A percentile compares a stretch with the other conserved stretches of the same genome.
Evolutionary conservation across 768 basidiomycete genomes (phyloP).

Genomic region (Macrolepiota fuliginosa): DNA sequence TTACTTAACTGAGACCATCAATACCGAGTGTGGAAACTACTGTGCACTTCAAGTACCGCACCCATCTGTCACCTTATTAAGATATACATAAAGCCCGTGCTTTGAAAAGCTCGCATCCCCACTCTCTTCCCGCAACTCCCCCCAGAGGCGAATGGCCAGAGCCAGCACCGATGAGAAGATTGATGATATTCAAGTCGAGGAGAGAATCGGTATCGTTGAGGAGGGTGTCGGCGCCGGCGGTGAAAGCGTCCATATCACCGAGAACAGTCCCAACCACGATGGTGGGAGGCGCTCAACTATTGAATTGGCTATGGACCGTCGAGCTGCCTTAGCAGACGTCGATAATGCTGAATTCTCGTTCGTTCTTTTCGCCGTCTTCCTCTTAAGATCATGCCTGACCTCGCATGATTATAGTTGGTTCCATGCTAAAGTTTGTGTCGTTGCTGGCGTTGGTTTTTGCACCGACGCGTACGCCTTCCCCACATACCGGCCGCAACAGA

Average conservation of each 20-base stretch:
- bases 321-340: slow-evolving; percentile 80
- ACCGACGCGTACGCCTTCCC: slow-evolving; percentile 63
- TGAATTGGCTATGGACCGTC: slow-evolving; percentile 66
- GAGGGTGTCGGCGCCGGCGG: too few species aligned
- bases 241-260: slow-evolving; percentile 33
- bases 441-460: slow-evolving; percentile 86
- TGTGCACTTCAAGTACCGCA: too few species aligned
- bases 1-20: too few species aligned
- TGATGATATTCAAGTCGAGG: too few species aligned
- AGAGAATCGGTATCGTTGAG: too few species aligned
- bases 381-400: neutral
- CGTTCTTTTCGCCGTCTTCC: slow-evolving; percentile 20
- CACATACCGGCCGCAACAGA: neutral
- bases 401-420: slow-evolving; percentile 56
- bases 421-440: slow-evolving; percentile 73
- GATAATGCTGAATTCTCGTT: slow-evolving; percentile 86
- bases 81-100: too few species aligned
- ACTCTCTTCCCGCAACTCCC: too few species aligned
- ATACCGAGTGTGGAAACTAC: too few species aligned
- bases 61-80: too few species aligned
- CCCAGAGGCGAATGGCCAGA: too few species aligned
- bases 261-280: slow-evolving; percentile 34
- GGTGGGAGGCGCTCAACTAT: slow-evolving; percentile 28
- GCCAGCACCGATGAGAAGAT: too few species aligned
- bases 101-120: too few species aligned